Evolutionary conservation across 352 stramenopile species (phyloP).

Genomic region (Blastocystis sp.): DNA sequence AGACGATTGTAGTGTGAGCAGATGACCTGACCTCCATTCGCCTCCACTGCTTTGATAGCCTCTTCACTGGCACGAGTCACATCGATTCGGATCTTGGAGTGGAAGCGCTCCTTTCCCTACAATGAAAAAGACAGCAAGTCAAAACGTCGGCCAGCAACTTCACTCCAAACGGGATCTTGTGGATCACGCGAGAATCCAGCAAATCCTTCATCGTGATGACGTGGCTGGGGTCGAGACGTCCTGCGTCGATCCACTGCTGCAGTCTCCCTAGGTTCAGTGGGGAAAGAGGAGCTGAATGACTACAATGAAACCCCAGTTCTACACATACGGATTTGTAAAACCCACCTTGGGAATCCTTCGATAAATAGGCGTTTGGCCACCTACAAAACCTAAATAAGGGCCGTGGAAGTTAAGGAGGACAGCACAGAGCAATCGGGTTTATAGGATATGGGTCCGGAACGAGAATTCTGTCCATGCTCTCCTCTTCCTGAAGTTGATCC

Average conservation of each 20-base stretch:
- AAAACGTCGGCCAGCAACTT: conserved; percentile 52
- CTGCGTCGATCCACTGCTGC: conserved; percentile 57
- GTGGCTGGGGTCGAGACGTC: conserved; percentile 14
- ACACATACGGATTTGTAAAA: conserved; percentile 39
- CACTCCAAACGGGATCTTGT: conserved; percentile 29
- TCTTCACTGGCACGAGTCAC: conserved; percentile 24
- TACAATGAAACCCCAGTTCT: not conserved
- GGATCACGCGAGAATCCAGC: not conserved
- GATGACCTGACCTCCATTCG: conserved; percentile 52
- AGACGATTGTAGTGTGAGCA: conserved; percentile 55
- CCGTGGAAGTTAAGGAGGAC: conserved; percentile 19
- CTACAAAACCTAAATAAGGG: conserved; percentile 38
- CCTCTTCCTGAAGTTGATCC: conserved; percentile 43
- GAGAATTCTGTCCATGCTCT: conserved; percentile 50
- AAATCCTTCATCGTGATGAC: conserved; percentile 62
- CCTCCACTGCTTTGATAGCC: conserved; percentile 32
- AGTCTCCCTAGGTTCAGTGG: conserved; percentile 38
- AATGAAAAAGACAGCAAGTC: not conserved
- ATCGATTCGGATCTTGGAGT: conserved; percentile 57
- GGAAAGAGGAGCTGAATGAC: not conserved
- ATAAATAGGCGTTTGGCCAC: conserved; percentile 53
- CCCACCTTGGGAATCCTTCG: conserved; percentile 57
- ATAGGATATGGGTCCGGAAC: conserved; percentile 59
- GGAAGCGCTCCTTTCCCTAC: conserved; percentile 48
- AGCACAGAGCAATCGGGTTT: not conserved